These are phyloP conservation scores for Tephrocybe sp. DNA, from an alignment of 768 basidiomycete species.

Conservation along the genomic window DNA sequence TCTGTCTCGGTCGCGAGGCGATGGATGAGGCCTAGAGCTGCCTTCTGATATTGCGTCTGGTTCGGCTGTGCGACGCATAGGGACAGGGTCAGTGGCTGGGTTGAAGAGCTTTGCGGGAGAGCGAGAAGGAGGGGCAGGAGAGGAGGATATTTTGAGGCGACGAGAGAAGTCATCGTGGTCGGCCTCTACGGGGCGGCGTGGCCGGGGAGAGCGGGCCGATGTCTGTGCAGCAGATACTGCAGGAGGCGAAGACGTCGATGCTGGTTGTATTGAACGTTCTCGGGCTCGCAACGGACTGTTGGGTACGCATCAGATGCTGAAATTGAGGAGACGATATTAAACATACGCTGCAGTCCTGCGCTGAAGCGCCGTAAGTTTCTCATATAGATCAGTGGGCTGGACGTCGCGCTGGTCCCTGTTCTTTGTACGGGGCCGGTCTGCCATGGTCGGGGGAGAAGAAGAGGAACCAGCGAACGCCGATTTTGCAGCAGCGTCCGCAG, in stretches of 20 bases:
- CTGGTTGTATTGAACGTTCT: constrained; percentile 28
- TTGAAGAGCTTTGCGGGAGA: constrained; percentile 61
- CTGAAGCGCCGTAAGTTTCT: constrained; percentile 67
- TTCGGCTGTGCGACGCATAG: constrained; percentile 60
- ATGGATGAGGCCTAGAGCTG: constrained; percentile 41
- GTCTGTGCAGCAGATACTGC: constrained; percentile 19
- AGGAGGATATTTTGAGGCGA: constrained; percentile 63
- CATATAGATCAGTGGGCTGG: constrained; percentile 49
- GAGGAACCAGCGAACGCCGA: constrained; percentile 10
- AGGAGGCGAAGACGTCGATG: constrained; percentile 27
- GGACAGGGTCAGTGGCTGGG: constrained; percentile 69
- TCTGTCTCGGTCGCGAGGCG: constrained; percentile 25
- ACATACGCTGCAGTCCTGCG: constrained; percentile 62
- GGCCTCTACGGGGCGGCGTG: constrained; percentile 40
- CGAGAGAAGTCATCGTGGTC: constrained; percentile 77
- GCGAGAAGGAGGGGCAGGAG: constrained; percentile 36
- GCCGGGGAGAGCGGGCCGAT: constrained; percentile 20
- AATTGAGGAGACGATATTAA: background rate
- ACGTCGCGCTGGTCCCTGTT: constrained; percentile 39
- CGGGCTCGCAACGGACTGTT: constrained; percentile 44
- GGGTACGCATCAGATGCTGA: background rate
- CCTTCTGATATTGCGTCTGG: constrained; percentile 66
- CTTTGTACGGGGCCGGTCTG: constrained; percentile 33
- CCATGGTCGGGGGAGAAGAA: constrained; percentile 26
- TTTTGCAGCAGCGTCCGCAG: constrained; percentile 12